phyloP scores from a whole-genome alignment of 2,329 filamentous ascomycete species.

The Furcasterigmium furcatum region DNA sequence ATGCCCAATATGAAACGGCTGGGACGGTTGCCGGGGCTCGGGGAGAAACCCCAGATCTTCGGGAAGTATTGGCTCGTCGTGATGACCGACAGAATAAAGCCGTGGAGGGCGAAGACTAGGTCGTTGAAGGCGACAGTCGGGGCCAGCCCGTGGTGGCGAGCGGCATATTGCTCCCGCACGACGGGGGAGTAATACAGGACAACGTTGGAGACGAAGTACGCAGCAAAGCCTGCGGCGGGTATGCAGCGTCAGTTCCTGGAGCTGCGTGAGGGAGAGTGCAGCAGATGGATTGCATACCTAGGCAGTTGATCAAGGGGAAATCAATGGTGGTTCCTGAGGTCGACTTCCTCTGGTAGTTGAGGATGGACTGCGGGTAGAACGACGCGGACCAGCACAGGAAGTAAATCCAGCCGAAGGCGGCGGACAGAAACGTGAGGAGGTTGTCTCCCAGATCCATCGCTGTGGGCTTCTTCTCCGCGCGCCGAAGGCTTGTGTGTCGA shows the following conservation, averaged over 20 bases:
- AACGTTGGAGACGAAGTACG: conserved; percentile 72
- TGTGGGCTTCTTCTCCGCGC: no score
- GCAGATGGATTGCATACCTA: conserved; percentile 38
- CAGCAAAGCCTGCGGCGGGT: conserved; percentile 56
- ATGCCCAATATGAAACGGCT: conserved; percentile 65
- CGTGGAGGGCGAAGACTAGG: conserved; percentile 82
- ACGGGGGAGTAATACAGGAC: conserved; percentile 76
- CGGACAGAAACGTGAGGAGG: conserved; percentile 48
- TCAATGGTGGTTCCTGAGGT: conserved; percentile 85
- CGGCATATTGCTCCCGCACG: conserved; percentile 80
- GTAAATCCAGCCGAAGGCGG: conserved; percentile 72
- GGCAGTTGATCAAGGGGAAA: conserved; percentile 73
- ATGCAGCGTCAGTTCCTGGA: conserved; percentile 3
- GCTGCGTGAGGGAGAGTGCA: neutral
- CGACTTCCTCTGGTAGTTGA: conserved; percentile 73
- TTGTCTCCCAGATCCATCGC: conserved; percentile 16
- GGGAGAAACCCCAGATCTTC: conserved; percentile 74
- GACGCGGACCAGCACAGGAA: conserved; percentile 77
- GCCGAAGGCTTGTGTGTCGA: neutral
- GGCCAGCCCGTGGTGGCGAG: conserved; percentile 68
- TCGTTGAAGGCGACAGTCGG: conserved; percentile 91
- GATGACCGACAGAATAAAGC: conserved; percentile 66
- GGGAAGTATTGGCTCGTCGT: conserved; percentile 77
- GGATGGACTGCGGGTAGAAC: conserved; percentile 87
- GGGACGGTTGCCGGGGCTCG: conserved; percentile 50